Evolutionary conservation across 345 rosid species (phyloP).

Genomic region (Combretum micranthum): DNA sequence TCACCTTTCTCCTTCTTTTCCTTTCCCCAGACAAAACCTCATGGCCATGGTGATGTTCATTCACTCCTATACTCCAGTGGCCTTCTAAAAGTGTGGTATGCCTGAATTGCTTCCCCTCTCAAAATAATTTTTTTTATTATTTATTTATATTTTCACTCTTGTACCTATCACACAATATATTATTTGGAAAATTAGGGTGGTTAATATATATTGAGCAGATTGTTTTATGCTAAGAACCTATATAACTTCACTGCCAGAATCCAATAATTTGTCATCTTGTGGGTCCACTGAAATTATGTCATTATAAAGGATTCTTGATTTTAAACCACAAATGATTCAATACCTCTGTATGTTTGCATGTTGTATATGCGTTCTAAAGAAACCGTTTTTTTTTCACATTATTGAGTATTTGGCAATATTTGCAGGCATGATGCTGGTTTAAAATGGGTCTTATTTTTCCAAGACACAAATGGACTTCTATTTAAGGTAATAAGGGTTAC

Average conservation of each 20-base stretch:
- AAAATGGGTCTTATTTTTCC: slow-evolving; percentile 94
- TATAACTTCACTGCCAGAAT: too few species aligned
- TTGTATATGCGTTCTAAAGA: background rate
- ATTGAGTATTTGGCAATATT: slow-evolving; percentile 6
- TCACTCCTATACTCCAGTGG: slow-evolving; percentile 88
- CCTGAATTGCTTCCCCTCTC: slow-evolving; percentile 10
- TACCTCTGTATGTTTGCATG: too few species aligned
- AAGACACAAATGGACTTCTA: slow-evolving; percentile 95
- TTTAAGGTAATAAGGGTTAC: slow-evolving; percentile 51
- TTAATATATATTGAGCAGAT: too few species aligned
- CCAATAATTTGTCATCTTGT: too few species aligned
- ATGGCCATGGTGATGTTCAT: slow-evolving; percentile 98
- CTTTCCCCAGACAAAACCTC: slow-evolving; percentile 73
- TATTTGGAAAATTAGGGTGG: too few species aligned
- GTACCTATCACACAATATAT: too few species aligned
- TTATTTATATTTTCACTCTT: too few species aligned
- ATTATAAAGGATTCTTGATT: too few species aligned
- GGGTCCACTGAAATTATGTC: too few species aligned
- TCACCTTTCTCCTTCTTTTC: slow-evolving; percentile 4
- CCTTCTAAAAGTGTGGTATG: slow-evolving; percentile 63
- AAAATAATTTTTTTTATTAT: slow-evolving; percentile 5
- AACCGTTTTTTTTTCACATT: background rate
- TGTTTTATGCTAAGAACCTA: too few species aligned
- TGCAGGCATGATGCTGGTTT: slow-evolving; percentile 67
- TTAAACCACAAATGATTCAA: too few species aligned